Base-by-base conservation (phyloP, 1,284 basidiomycete species). In the Amylostereum chailletii region DNA sequence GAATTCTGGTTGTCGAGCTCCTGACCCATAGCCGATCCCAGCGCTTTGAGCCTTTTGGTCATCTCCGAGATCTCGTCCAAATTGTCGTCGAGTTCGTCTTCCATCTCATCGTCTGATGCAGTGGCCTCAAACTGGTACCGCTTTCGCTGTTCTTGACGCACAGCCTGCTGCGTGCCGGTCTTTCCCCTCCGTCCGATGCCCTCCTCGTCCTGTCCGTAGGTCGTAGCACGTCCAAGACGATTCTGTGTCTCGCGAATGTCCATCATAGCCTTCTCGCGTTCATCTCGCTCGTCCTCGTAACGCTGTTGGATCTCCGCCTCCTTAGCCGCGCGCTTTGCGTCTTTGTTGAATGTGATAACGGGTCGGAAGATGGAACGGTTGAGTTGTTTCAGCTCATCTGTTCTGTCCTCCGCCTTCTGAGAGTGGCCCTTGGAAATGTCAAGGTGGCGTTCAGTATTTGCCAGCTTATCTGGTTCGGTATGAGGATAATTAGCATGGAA, bases 281-380 rank as follows among this genome's bases (percentile, higher is more conserved):
- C 91, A 8, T 75, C 68, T 34, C 88, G 83, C 62, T 99, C 94
- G 43, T 93, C 90, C 7, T 94, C 85, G 62, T 96, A 95, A 11
- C 94, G 90, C 50, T 83, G 71, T 64, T 87, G 78, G 45, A 96
- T 75, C 62, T 94, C 90, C n/a, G 83, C 81, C 63, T 98, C 94
- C 60, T 94, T 83, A 11, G 89, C 92, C 11, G 83, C 79, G 45
- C 94, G 88, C 68, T 99, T 99, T 29, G 76, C 79, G 46, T 94
- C 86, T 68, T 94, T 95, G 72, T 94, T 94, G 68, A 88, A 94
- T 0, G 85, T 84, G 58, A 94, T 84, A 51, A 81, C 90, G 1
- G 93, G 94, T 19, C 89, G 81, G 75, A 99, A 98, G 66, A 99
- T 99, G 47, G 92, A 94, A 10, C 84, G 79, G 67, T 96, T 96